Conservation (phyloP, 805 yeast genomes). For the Pichia cabralensis region DNA sequence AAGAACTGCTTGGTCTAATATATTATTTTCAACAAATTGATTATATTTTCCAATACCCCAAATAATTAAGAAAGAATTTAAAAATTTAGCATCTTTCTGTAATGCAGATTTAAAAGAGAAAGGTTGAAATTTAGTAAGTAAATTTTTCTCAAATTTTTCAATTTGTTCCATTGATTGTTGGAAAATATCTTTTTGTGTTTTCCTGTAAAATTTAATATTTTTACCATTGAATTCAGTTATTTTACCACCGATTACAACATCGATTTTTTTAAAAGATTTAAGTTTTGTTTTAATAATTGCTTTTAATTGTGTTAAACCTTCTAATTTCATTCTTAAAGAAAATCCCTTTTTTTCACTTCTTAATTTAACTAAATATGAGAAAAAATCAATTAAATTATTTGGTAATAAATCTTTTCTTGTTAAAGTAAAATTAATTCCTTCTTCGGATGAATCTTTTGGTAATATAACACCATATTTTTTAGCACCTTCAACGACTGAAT, state of each 20-base stretch:
- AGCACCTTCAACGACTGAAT: constrained; percentile 15
- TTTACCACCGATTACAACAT: constrained; percentile 13
- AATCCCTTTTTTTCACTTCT: constrained; percentile 34
- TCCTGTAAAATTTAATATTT: constrained; percentile 36
- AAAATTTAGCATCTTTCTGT: constrained; percentile 30
- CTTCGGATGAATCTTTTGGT: constrained; percentile 28
- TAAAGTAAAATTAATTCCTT: constrained; percentile 33
- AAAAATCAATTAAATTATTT: constrained; percentile 37
- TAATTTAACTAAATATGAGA: constrained; percentile 42
- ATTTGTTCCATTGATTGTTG: constrained; percentile 35
- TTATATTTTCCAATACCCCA: constrained; percentile 50
- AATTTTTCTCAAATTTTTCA: constrained; percentile 34
- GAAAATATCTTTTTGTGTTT: constrained; percentile 39
- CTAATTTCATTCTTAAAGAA: constrained; percentile 46
- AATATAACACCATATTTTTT: constrained; percentile 31
- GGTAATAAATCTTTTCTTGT: constrained; percentile 23
- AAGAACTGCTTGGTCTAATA: constrained; percentile 49
- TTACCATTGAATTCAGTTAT: constrained; percentile 20
- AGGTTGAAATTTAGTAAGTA: constrained; percentile 37
- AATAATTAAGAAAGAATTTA: constrained; percentile 38
- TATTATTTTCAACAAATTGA: constrained; percentile 36
- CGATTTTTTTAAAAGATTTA: constrained; percentile 28
- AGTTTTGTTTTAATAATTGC: constrained; percentile 44
- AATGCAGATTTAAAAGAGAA: constrained; percentile 42
- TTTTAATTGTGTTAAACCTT: constrained; percentile 48